These are phyloP conservation scores for Hypericum perforatum DNA, from an alignment of 345 rosid genomes.

Conservation along the genomic window DNA sequence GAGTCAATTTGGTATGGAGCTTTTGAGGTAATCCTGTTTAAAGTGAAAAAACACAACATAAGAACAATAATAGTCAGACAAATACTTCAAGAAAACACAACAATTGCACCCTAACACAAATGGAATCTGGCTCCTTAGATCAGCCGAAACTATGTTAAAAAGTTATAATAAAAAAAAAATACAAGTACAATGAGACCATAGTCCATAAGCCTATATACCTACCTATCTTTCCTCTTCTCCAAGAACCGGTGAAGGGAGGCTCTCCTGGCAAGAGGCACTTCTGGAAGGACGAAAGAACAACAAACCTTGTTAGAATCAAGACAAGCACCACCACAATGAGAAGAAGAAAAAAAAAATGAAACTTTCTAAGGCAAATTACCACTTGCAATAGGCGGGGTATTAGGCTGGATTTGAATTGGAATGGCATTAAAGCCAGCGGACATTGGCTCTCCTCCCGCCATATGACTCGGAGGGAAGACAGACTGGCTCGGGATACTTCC, in stretches of 20 bases:
- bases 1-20: slow-evolving; percentile 47
- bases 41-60: not conserved
- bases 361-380: slow-evolving; percentile 46
- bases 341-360: too few relatives aligned
- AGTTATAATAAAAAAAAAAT: not conserved
- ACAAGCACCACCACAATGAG: not conserved
- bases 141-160: not conserved
- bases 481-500: slow-evolving; percentile 27
- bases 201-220: too few relatives aligned
- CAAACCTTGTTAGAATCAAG: not conserved
- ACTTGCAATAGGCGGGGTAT: slow-evolving; percentile 29
- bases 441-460: not conserved
- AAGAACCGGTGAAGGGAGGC: slow-evolving; percentile 91
- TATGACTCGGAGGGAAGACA: slow-evolving; percentile 11
- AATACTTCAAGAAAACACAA: not conserved
- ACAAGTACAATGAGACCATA: not conserved
- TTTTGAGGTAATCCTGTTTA: slow-evolving; percentile 44
- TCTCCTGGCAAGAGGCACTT: slow-evolving; percentile 79
- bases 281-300: slow-evolving; percentile 24
- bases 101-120: not conserved
- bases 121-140: not conserved
- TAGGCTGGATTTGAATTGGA: slow-evolving; percentile 30
- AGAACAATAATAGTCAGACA: not conserved
- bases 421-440: slow-evolving; percentile 14
- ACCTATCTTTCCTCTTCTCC: slow-evolving; percentile 92